A percentile compares a stretch with the other conserved stretches of the same genome.
These are phyloP conservation scores for Pseudogymnoascus sp. DNA, from an alignment of 2,329 filamentous ascomycete species.

Conservation along the genomic window DNA sequence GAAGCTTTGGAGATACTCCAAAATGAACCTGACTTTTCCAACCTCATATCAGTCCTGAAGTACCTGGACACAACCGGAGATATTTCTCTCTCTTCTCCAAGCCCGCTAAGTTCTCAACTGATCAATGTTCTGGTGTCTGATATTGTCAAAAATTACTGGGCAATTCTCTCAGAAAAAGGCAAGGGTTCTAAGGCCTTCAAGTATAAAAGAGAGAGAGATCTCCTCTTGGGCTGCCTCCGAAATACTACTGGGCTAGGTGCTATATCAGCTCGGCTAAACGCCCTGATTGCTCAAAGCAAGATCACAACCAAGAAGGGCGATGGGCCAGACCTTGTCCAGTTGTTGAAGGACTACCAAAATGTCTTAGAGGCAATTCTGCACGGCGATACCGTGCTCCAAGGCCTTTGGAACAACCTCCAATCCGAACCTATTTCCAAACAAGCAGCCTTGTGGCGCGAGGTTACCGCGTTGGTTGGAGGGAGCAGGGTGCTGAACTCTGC, in stretches of 20 bases:
- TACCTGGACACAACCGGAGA: constrained; percentile 37
- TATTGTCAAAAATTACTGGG: constrained; percentile 80
- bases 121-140: constrained; percentile 66
- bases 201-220: constrained; percentile 32
- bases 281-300: constrained; percentile 48
- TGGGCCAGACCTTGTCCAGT: constrained; percentile 28
- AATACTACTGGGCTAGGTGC: constrained; percentile 74
- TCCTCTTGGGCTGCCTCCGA: constrained; percentile 58
- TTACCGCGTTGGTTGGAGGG: constrained; percentile 49
- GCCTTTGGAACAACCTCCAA: constrained; percentile 39
- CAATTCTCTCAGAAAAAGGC: constrained; percentile 42
- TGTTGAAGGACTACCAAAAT: constrained; percentile 34
- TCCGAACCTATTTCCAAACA: constrained; percentile 34
- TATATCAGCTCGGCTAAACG: constrained; percentile 61
- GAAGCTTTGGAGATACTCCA: constrained; percentile 55
- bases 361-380: constrained; percentile 38
- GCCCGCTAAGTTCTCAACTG: constrained; percentile 65
- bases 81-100: constrained; percentile 55
- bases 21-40: constrained; percentile 54
- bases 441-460: constrained; percentile 56
- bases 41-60: constrained; percentile 44
- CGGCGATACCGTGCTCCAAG: constrained; percentile 34
- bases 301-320: constrained; percentile 23
- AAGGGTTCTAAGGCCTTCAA: constrained; percentile 19
- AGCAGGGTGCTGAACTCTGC: constrained; percentile 51